Base-by-base conservation (phyloP, 2,329 filamentous ascomycete genomes). In the Neocucurbitaria cava region DNA sequence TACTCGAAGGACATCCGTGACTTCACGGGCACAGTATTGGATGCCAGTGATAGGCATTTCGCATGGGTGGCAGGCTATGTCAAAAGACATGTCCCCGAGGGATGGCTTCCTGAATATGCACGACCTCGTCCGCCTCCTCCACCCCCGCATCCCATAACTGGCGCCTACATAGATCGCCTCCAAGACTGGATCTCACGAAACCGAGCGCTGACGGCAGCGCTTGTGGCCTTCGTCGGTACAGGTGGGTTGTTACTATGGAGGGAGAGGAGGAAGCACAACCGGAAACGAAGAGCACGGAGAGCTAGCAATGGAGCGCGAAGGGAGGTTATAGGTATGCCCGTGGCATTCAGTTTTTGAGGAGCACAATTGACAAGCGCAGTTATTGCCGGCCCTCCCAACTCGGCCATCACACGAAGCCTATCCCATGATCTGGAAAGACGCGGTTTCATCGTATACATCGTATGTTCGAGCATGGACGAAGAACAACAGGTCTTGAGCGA, bases 361-460 rank as follows among this genome's bases (percentile, higher is more conserved):
- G 5, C 20, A 28, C 17, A 45, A 40, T 56, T 65, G 44, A 68
- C 54, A 35, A 31, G 33, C 18, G 80, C 87, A 72, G 90, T 98
- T 24, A 85, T 98, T 58, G 92, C 92, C 20, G 94, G 94, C n/a
- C 92, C 91, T 18, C 90, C 92, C 2, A 86, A 89, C 45, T 87
- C 96, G 67, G 90, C 93, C 15, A 82, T 97, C 69, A 94, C 92
- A 6, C 89, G 88, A 68, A 92, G 91, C 10, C 81, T 98, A 49
- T 87, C 92, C 2, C 78, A 93, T 43, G 95, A 99, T 71, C 81
- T 99, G 63, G 95, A 98, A 78, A 84, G 92, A 55, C 87, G 92
- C 61, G 95, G 95, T 4, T 98, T 96, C 74, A 90, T 98, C 56
- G 91, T 98, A 51, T 99, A 92, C 74, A 83, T 99, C 56, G 90